Evolutionary conservation across 257 asterid species (phyloP).

Genomic region (Agastache rugosa): DNA sequence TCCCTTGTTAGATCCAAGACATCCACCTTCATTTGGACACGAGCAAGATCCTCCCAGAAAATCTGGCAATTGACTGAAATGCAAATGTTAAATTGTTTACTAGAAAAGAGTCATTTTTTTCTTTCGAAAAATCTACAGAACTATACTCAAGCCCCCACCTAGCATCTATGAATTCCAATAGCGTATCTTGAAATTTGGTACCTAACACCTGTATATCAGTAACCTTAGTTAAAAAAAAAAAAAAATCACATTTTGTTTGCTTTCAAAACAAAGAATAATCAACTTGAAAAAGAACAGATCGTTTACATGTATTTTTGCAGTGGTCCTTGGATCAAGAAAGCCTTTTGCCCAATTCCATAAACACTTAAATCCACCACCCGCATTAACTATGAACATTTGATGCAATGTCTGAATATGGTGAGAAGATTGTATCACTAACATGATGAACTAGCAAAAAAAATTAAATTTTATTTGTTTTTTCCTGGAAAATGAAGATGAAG

Average conservation of each 20-base stretch:
- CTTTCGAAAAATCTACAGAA: neutral
- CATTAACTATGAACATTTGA: conserved; percentile 93
- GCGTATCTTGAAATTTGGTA: conserved; percentile 70
- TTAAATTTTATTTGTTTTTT: neutral
- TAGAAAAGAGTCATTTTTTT: conserved; percentile 23
- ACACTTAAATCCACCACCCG: conserved; percentile 88
- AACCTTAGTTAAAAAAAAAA: conserved; percentile 31
- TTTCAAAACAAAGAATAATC: conserved; percentile 22
- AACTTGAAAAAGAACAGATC: conserved; percentile 20
- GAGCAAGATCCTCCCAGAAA: conserved; percentile 96
- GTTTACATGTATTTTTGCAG: conserved; percentile 86
- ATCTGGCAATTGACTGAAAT: conserved; percentile 88
- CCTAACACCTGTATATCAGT: conserved; percentile 77
- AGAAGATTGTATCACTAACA: conserved; percentile 36
- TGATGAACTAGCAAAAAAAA: conserved; percentile 19
- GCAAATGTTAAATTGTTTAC: conserved; percentile 23
- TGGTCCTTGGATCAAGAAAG: conserved; percentile 92
- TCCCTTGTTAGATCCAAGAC: conserved; percentile 90
- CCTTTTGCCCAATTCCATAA: conserved; percentile 85
- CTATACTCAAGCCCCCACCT: conserved; percentile 51
- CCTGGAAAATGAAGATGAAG: conserved; percentile 34
- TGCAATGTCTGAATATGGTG: conserved; percentile 75
- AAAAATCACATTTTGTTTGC: conserved; percentile 26
- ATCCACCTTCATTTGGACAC: conserved; percentile 85
- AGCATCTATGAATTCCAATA: conserved; percentile 77